A percentile compares a stretch with the other conserved stretches of the same genome.
Conservation (phyloP, 2,329 filamentous ascomycete species). For the Lecanosticta acicola region DNA sequence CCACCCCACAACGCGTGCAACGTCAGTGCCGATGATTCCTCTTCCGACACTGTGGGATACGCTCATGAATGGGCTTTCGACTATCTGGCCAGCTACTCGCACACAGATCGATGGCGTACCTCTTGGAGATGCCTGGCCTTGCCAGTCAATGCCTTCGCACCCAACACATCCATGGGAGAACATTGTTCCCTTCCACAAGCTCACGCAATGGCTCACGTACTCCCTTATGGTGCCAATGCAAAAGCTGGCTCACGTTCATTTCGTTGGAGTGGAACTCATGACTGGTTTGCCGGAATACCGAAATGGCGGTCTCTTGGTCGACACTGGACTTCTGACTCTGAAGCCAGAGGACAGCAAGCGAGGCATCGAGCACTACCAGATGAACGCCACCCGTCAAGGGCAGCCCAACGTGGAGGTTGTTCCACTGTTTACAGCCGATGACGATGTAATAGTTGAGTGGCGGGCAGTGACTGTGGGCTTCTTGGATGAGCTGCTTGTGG, state of each 20-base stretch:
- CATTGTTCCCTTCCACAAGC: conserved; percentile 87
- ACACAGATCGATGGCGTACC: conserved; percentile 81
- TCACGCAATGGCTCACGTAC: conserved; percentile 92
- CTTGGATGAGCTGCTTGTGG: conserved; percentile 62
- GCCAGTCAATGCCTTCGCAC: conserved; percentile 73
- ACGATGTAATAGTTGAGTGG: conserved; percentile 78
- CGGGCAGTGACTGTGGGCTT: conserved; percentile 69
- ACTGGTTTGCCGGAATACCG: conserved; percentile 89
- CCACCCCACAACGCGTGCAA: conserved; percentile 82
- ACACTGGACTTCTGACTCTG: conserved; percentile 73
- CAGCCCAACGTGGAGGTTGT: conserved; percentile 68
- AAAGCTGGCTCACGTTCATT: conserved; percentile 71
- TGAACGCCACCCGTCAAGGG: conserved; percentile 66
- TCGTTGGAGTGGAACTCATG: conserved; percentile 74
- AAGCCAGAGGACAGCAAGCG: conserved; percentile 65
- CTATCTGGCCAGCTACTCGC: conserved; percentile 83
- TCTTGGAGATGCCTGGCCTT: conserved; percentile 92
- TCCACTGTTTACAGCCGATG: conserved; percentile 65
- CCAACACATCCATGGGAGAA: conserved; percentile 67
- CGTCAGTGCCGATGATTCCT: conserved; percentile 79
- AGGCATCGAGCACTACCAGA: conserved; percentile 63
- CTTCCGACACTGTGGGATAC: conserved; percentile 86
- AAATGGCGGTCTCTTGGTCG: conserved; percentile 82
- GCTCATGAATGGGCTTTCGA: conserved; percentile 76
- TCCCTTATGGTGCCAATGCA: conserved; percentile 90